Conservation (phyloP, 2,329 filamentous ascomycete species). For the Colletotrichum ledebouriae region DNA sequence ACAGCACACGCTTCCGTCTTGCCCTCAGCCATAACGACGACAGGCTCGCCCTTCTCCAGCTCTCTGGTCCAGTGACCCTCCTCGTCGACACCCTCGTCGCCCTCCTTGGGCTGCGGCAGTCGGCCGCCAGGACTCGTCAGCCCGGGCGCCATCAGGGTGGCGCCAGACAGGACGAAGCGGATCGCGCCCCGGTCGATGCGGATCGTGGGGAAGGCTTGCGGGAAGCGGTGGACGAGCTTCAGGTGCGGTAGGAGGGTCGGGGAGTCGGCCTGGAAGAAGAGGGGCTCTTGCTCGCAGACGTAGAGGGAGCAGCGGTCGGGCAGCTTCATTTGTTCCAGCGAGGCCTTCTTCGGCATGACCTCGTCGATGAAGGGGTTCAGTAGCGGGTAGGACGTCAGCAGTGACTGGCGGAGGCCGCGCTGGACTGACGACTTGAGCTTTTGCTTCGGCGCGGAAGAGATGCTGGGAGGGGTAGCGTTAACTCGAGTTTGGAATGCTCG, state of each 20-base stretch:
- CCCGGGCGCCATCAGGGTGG: constrained; percentile 95
- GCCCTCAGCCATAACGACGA: constrained; percentile 91
- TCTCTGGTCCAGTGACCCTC: constrained; percentile 74
- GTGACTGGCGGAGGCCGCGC: constrained; percentile 84
- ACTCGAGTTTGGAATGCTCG: constrained; percentile 13
- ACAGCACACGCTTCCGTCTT: constrained; percentile 93
- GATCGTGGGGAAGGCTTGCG: constrained; percentile 83
- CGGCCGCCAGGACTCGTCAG: constrained; percentile 86
- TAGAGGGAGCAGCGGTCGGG: constrained; percentile 93
- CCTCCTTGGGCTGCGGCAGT: constrained; percentile 71
- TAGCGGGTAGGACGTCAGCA: constrained; percentile 87
- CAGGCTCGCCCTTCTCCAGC: constrained; percentile 83
- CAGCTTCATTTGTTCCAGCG: constrained; percentile 91
- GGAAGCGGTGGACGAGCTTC: constrained; percentile 89
- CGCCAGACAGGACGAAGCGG: constrained; percentile 93
- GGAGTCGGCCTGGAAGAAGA: constrained; percentile 91
- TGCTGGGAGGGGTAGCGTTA: constrained; percentile 61
- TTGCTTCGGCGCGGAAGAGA: constrained; percentile 84
- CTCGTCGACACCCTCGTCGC: constrained; percentile 60
- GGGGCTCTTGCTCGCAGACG: constrained; percentile 79
- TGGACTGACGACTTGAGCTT: constrained; percentile 98
- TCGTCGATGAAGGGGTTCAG: constrained; percentile 92
- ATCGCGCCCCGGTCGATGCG: constrained; percentile 97
- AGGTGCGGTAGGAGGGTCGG: constrained; percentile 89
- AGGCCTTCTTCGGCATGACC: constrained; percentile 93